Evolutionary conservation across 2,329 filamentous ascomycete species (phyloP).

Genomic region (Rutstroemia sp.): DNA sequence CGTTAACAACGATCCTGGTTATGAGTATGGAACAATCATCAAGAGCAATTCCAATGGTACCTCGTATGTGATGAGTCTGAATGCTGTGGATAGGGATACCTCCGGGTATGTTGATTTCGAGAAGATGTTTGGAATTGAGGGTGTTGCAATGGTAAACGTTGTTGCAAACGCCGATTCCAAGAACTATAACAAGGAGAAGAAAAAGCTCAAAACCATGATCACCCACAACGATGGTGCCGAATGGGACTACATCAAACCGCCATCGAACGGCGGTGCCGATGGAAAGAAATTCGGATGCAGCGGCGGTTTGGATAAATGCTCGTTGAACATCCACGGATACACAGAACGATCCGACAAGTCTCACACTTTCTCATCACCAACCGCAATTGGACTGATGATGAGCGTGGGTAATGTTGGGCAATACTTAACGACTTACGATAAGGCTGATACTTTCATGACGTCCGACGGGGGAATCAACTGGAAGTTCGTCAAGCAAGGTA

Average conservation of each 20-base stretch:
- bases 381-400: conserved; percentile 85
- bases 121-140: conserved; percentile 87
- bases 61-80: conserved; percentile 79
- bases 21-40: conserved; percentile 77
- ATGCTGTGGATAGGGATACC: conserved; percentile 73
- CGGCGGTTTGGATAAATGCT: conserved; percentile 60
- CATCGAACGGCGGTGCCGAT: conserved; percentile 55
- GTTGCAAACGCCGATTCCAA: conserved; percentile 64
- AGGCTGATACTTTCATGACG: conserved; percentile 85
- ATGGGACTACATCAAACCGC: conserved; percentile 74
- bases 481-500: conserved; percentile 78
- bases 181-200: conserved; percentile 51
- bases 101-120: conserved; percentile 87
- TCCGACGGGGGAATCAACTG: conserved; percentile 85
- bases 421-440: conserved; percentile 30
- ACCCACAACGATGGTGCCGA: conserved; percentile 93
- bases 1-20: conserved; percentile 56
- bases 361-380: conserved; percentile 81
- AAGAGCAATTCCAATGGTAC: conserved; percentile 99
- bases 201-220: conserved; percentile 83
- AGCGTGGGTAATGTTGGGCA: conserved; percentile 85
- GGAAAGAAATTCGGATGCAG: conserved; percentile 66
- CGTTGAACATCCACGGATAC: conserved; percentile 90
- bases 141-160: conserved; percentile 79
- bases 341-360: conserved; percentile 78